phyloP scores from a whole-genome alignment of 83 land plant genomes.

The Isoetes engelmannii region DNA sequence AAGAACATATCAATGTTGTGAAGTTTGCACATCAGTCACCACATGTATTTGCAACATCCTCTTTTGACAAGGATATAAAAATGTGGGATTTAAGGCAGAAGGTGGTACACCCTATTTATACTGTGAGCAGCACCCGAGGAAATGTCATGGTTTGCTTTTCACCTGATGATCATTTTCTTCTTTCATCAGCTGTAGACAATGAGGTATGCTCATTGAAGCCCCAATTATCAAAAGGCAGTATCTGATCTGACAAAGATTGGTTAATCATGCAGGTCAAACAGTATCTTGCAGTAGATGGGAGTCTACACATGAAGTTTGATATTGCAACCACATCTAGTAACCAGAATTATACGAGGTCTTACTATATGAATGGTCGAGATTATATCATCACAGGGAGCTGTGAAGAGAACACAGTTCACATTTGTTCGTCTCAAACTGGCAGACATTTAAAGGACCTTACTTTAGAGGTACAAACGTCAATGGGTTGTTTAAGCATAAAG shows the following conservation, averaged over 20 bases:
- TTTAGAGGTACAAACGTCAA: slow-evolving; percentile 48
- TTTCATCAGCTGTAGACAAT: slow-evolving; percentile 85
- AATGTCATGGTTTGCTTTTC: slow-evolving; percentile 95
- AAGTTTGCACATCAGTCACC: slow-evolving; percentile 89
- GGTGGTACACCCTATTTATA: slow-evolving; percentile 53
- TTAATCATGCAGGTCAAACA: slow-evolving; percentile 59
- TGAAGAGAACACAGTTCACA: slow-evolving; percentile 74
- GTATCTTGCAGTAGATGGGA: slow-evolving; percentile 69
- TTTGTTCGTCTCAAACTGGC: slow-evolving; percentile 82
- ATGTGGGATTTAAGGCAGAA: slow-evolving; percentile 83
- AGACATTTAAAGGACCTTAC: slow-evolving; percentile 65
- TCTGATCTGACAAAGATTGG: neutral
- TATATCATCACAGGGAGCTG: slow-evolving; percentile 87
- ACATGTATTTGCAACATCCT: slow-evolving; percentile 67
- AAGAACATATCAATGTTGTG: slow-evolving; percentile 81
- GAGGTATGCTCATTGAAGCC: slow-evolving; percentile 44
- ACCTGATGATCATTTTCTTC: slow-evolving; percentile 73
- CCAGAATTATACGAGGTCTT: slow-evolving; percentile 79
- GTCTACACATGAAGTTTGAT: slow-evolving; percentile 61
- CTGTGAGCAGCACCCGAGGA: slow-evolving; percentile 58
- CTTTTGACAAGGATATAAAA: slow-evolving; percentile 78
- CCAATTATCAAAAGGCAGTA: slow-evolving; percentile 6
- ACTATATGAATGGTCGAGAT: slow-evolving; percentile 83
- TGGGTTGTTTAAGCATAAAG: slow-evolving; percentile 3
- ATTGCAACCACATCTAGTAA: slow-evolving; percentile 62